Base-by-base conservation (phyloP, 345 rosid species). In the Syzygium oleosum region DNA sequence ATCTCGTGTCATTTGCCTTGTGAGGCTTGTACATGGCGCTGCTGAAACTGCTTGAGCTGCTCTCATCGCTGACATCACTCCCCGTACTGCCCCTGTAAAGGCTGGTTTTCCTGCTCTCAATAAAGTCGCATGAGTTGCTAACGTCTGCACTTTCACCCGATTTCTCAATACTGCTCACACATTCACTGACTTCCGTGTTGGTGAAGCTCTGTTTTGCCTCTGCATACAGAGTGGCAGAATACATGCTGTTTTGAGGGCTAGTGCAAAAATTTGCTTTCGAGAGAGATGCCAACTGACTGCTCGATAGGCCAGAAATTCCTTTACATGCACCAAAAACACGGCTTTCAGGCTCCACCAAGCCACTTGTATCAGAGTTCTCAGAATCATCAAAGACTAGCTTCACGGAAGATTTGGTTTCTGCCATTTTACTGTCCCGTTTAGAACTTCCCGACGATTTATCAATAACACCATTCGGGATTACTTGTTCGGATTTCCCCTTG, bases 51-150 rank as follows among this genome's bases (percentile, higher is more conserved):
- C 98, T 97, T 1, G 94, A 92, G 93, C 95, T 97, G 94, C 98
- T 97, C 87, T 95, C 99, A 63, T 97, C 98, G n/a, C 98, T 96
- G 16, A 94, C 87, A 91, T 97, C 98, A 89, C 99, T 97, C 79
- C 94, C 95, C 4, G 96, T 94, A 93, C 99, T 96, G 86, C 94
- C 98, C 88, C 98, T 92, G 63, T 92, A 91, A 53, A 94, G n/a
- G 87, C 95, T 94, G 7, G 90, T 90, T 91, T 94, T 96, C 94
- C 95, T 92, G 92, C 95, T 92, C 91, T 94, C 96, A 12, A 86
- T 88, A 58, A 88, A 88, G 84, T 91, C 94, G 34, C 86, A 87
- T 1, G 94, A 91, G 43, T 91, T 92, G 22, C 93, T 93, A 51
- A 90, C 90, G 52, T 94, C 92, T 16, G 91, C 90, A 54, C 90